These are phyloP conservation scores for Protomyces gravidus DNA, from an alignment of 1,139 yeast genomes.

Conservation along the genomic window DNA sequence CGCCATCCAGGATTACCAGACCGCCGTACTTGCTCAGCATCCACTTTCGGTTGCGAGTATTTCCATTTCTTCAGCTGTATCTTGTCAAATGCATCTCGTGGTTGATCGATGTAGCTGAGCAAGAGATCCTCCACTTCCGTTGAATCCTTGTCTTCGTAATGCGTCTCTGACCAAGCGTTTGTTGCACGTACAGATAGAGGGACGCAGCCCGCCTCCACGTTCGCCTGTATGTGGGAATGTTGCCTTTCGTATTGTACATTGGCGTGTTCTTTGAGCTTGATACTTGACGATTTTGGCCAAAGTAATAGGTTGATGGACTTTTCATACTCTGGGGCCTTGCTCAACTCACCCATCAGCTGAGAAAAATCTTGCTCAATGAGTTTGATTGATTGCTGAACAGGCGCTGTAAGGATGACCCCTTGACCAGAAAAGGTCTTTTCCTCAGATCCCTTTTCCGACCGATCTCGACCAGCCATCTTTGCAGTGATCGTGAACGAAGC, in stretches of 20 bases:
- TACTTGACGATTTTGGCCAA: constrained; percentile 15
- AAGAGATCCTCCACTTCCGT: background rate
- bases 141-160: background rate
- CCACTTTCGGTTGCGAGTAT: background rate
- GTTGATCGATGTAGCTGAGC: background rate
- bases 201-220: background rate
- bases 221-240: constrained; percentile 10
- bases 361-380: background rate
- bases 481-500: background rate
- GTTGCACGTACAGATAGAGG: constrained; percentile 17
- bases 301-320: constrained; percentile 3
- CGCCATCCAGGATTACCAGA: background rate
- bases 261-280: background rate
- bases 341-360: background rate
- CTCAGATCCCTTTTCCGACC: background rate
- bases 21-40: background rate
- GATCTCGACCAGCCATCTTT: background rate
- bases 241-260: background rate
- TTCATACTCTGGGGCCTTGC: constrained; percentile 2
- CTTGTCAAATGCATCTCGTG: constrained; percentile 3
- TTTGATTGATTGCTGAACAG: constrained; percentile 12
- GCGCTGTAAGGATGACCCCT: constrained; percentile 13
- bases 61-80: constrained; percentile 19
- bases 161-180: constrained; percentile 7
- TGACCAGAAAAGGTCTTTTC: background rate